Evolutionary conservation across 306 rosid species (phyloP), one percentile per base, ranked within the genome.

Genomic region (Ceratonia siliqua): DNA sequence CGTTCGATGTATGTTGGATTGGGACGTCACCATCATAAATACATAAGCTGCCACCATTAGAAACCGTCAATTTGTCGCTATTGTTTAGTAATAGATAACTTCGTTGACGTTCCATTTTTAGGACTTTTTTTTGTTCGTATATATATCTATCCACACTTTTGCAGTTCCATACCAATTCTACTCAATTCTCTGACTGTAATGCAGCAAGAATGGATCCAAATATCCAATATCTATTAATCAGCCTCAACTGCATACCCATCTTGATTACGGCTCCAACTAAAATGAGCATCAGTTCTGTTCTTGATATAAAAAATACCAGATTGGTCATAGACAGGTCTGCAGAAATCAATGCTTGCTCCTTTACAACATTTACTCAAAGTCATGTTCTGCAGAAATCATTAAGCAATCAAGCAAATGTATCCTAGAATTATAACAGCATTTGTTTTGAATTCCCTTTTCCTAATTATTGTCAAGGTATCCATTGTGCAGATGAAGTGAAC

Each of bases 181-280:
- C 52, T 7, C 33, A 13, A 45, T 18, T 32, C 46, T 73, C 62
- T 57, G 32, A 74, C 13, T 48, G 49, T 45, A 62, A 48, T 15
- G 71, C 22, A 9, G 72, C 79, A 62, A 62, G 11, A 46, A 39
- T 61, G 14, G 48, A 32, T 70, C 61, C 46, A 20, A 71, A 45
- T 25, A 28, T 72, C 89, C 92, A 88, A 57, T 76, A 58, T 79
- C 88, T 80, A 66, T 88, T 88, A 82, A 86, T 90, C 92, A 68
- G 92, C 88, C 69, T 79, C 88, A n/a, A 88, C 89, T 6, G 91
- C 82, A 43, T 78, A 81, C 14, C 85, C 92, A 25, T 90, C 92
- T 62, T 88, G 88, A 82, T 86, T 88, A 18, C 92, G 80, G 63
- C 88, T 85, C 92, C 96, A 90, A 54, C 91, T 68, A 62, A 87